These are phyloP conservation scores for Fusarium sp. DNA, from an alignment of 2,329 filamentous ascomycete genomes.

Conservation along the genomic window DNA sequence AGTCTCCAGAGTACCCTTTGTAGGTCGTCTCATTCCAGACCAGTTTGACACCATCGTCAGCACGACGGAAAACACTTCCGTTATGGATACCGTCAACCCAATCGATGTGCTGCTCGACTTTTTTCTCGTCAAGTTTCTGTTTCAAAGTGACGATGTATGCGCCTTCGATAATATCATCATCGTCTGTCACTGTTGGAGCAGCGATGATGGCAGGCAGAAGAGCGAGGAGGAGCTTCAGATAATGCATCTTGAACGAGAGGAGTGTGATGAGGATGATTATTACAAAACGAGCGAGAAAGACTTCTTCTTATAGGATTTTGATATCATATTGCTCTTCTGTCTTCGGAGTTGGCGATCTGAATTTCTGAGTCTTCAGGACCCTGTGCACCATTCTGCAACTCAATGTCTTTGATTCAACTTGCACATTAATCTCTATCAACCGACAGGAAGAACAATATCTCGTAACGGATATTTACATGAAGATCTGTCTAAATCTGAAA, in stretches of 20 bases:
- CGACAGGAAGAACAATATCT: not conserved
- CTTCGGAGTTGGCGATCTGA: not conserved
- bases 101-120: slow-evolving; percentile 48
- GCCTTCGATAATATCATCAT: slow-evolving; percentile 44
- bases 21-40: slow-evolving; percentile 46
- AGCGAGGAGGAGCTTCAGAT: slow-evolving; percentile 28
- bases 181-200: not conserved
- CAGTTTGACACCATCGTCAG: slow-evolving; percentile 45
- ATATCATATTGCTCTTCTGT: not conserved
- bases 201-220: slow-evolving; percentile 31
- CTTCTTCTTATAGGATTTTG: slow-evolving; percentile 7
- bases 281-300: accelerated
- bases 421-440: slow-evolving; percentile 22
- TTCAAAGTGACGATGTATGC: slow-evolving; percentile 60
- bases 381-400: slow-evolving; percentile 20
- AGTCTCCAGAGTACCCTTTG: slow-evolving; percentile 55
- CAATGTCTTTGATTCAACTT: slow-evolving; percentile 28
- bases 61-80: slow-evolving; percentile 47
- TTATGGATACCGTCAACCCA: slow-evolving; percentile 47
- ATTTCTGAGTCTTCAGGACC: not conserved
- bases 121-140: slow-evolving; percentile 43
- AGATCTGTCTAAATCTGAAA: slow-evolving; percentile 19
- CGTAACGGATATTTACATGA: not conserved
- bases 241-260: slow-evolving; percentile 26
- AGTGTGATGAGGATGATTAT: not conserved